These are phyloP conservation scores for Alternaria arborescens DNA, from an alignment of 2,329 filamentous ascomycete species.

Conservation along the genomic window DNA sequence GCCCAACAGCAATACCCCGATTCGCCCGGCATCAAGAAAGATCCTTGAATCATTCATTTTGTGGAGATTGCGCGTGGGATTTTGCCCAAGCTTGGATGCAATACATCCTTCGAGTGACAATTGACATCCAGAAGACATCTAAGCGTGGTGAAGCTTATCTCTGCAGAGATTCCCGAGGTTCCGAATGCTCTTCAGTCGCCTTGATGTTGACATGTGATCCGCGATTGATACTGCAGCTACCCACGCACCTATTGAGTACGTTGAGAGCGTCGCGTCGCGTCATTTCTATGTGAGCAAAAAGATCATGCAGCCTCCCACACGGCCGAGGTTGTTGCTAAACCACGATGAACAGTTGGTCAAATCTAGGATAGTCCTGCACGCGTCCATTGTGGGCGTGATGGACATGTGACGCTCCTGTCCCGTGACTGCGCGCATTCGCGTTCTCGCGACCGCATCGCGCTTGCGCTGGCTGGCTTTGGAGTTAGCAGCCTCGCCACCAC, in stretches of 20 bases:
- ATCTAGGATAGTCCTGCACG: not conserved
- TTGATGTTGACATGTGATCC: not conserved
- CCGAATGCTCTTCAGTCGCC: not conserved
- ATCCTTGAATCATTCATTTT: not conserved
- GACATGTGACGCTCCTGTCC: not conserved
- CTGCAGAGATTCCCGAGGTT: not conserved
- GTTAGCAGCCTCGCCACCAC: not conserved
- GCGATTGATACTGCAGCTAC: not conserved
- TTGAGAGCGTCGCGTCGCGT: not conserved
- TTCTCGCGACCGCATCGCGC: conserved; percentile 11
- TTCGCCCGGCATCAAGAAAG: not conserved
- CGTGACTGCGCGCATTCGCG: conserved; percentile 28
- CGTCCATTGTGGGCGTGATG: not conserved
- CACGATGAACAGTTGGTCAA: not conserved
- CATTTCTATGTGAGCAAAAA: not conserved
- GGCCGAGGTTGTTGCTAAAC: not conserved
- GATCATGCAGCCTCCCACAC: not conserved
- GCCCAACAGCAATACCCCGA: conserved; percentile 5
- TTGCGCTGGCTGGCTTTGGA: not conserved
- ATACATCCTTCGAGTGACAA: not conserved
- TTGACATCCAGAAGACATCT: not conserved
- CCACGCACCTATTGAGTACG: not conserved
- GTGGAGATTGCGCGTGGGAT: conserved; percentile 11
- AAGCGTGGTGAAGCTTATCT: not conserved
- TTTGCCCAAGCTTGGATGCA: not conserved